Base-by-base conservation (phyloP, 2,329 filamentous ascomycete genomes). In the Monosporascus ibericus region DNA sequence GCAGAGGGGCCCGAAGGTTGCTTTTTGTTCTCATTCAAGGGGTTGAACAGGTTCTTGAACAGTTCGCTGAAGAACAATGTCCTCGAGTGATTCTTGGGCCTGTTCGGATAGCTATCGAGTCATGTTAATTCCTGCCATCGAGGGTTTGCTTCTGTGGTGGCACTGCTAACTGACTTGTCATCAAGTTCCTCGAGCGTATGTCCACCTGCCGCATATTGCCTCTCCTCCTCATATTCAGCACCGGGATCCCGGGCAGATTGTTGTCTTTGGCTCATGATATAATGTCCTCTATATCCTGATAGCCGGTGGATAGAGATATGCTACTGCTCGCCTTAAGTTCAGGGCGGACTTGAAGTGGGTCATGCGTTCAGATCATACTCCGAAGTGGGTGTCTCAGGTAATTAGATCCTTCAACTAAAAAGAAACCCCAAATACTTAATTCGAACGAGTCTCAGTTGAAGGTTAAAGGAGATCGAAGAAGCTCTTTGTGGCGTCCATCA, bases 41-140 rank as follows among this genome's bases (percentile, higher is more conserved):
- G 91, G 60, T 95, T 87, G 75, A 99, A 97, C 1, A 99, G 78
- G 24, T 79, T 78, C 17, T 79, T 74, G 67, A 87, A 90, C 0
- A 99, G 77, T 4, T 88, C 85, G 54, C 90, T 87, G 65, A 99
- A 99, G 5, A 84, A 82, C 9, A 95, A 74, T 1, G 92, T 96
- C 56, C 82, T 83, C 39, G 84, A 84, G 60, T 87, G 82, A 60
- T 97, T 99, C 56, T 75, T 81, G 3, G 94, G 94, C 3, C 91
- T 83, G 63, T 90, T 85, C 3, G 91, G 90, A 65, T 89, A 95
- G 65, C 87, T 90, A 53, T n/a, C 2, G n/a, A 15, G 17, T 49
- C 51, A 39, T 48, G 52, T 55, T 51, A 55, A 48, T 38, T 49
- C 27, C 34, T 18, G 24, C 40, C 44, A 24, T 30, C 37, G 40